Percentiles rank a stretch among this genome's conserved stretches.
Conservation (phyloP, 495 filamentous ascomycete species). For the Penicillium steckii region DNA sequence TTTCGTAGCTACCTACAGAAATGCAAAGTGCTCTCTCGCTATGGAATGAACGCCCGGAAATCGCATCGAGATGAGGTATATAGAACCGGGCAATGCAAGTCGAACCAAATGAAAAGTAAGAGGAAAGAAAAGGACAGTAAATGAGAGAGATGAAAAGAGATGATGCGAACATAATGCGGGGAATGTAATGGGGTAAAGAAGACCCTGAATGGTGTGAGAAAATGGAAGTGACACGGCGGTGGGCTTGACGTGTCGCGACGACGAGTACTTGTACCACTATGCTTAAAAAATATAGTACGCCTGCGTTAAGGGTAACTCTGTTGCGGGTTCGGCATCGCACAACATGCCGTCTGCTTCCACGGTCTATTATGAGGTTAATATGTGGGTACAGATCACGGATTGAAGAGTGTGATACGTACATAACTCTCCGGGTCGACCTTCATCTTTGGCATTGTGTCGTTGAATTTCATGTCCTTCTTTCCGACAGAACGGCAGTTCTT, state of each 20-base stretch:
- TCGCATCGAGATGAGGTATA: constrained; percentile 24
- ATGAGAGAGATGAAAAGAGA: too few species aligned
- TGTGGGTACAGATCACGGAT: not conserved
- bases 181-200: not conserved
- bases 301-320: constrained; percentile 76
- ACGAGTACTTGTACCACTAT: not conserved
- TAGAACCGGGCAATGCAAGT: constrained; percentile 10
- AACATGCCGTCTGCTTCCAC: constrained; percentile 84
- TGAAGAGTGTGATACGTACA: constrained; percentile 33
- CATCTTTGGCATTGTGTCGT: constrained; percentile 87
- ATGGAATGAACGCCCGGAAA: constrained; percentile 9
- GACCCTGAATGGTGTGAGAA: not conserved
- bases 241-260: not conserved
- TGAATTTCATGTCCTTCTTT: constrained; percentile 94
- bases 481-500: constrained; percentile 74
- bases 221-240: not conserved
- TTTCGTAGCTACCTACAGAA: constrained; percentile 15
- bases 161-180: not conserved
- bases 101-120: not conserved
- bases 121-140: not conserved
- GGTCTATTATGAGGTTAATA: constrained; percentile 22
- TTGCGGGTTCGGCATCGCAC: constrained; percentile 74
- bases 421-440: constrained; percentile 92
- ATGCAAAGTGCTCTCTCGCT: constrained; percentile 10
- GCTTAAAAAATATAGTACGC: constrained; percentile 72